Percentiles rank a stretch among this genome's conserved stretches.
These are phyloP conservation scores for Periconia sp. DNA, from an alignment of 2,329 filamentous ascomycete genomes.

Conservation along the genomic window DNA sequence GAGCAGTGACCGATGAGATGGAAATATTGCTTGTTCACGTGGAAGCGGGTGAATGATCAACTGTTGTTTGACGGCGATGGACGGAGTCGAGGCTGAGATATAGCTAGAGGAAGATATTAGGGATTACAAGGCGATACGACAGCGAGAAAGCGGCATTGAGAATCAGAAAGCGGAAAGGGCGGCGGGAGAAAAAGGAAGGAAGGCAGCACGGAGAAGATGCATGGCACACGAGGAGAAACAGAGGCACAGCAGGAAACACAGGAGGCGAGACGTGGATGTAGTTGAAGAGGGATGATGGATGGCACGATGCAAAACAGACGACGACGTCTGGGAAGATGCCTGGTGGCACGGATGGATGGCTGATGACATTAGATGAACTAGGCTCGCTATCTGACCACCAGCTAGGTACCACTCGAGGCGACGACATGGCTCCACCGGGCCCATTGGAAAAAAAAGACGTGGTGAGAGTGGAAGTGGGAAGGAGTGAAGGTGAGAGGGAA, in stretches of 20 bases:
- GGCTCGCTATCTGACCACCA: no score
- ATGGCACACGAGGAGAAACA: neutral
- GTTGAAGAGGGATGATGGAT: neutral
- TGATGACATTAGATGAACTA: no score
- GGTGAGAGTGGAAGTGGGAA: neutral
- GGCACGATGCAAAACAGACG: neutral
- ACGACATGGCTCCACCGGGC: neutral
- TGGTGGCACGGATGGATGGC: neutral
- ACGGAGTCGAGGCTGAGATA: neutral
- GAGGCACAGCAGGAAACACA: neutral
- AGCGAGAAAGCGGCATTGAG: slow-evolving; percentile 10
- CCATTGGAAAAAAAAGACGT: neutral
- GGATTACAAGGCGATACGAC: slow-evolving; percentile 8
- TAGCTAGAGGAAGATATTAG: slow-evolving; percentile 4
- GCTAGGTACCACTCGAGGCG: neutral
- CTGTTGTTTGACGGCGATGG: neutral
- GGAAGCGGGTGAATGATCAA: neutral
- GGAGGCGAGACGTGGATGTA: neutral
- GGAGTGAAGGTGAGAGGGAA: neutral
- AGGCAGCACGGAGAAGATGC: neutral
- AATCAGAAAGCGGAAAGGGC: slow-evolving; percentile 10
- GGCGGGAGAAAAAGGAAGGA: neutral
- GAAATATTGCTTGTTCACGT: neutral
- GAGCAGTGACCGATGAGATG: neutral
- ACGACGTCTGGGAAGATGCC: neutral